Evolutionary conservation across 2,329 filamentous ascomycete species (phyloP), one percentile per base, ranked within the genome.

Genomic region (Didymella sp.): DNA sequence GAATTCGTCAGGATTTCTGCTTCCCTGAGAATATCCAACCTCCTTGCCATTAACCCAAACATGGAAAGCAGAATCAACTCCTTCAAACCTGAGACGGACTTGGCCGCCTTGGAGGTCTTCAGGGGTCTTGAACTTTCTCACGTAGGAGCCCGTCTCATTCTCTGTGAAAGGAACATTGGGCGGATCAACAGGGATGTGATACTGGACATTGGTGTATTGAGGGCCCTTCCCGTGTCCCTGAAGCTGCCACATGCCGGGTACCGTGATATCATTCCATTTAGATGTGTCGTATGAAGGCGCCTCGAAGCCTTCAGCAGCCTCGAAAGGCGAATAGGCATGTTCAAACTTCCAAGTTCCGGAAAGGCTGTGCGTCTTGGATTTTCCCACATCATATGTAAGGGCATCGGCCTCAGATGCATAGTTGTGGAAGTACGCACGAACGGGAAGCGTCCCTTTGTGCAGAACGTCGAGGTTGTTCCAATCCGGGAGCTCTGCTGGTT

Each of bases 31-130:
- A 65, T 90, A 91, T 2, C 89, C 89, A 2, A 90, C 77, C 31
- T 86, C 75, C 15, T 77, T 69, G 0, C 86, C 86, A 61, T 91
- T 91, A 6, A 91, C 76, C 81, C 84, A 90, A 11, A 90, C 75
- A 70, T 90, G 87, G 64, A 88, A 91, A 0, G 88, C 85, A 64
- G 86, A 87, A 64, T 91, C 88, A 0, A 91, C 88, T 1, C 89
- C 89, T 51, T 91, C 88, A 58, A 90, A 91, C 11, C 88, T 79
- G 21, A 91, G 75, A 15, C 87, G 80, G 17, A 90, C 74, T 62
- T 89, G 86, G 40, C 75, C 69, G 9, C 75, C 77, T n/a, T 77
- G 75, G 77, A 82, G 84, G 7, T 76, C 71, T 2, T 73, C 52
- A 0, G 85, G 85, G 3, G 88, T 77, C 1, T 75, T 64, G 63